Base-by-base conservation (phyloP, 441 rosid species). In the Erodium moschatum region DNA sequence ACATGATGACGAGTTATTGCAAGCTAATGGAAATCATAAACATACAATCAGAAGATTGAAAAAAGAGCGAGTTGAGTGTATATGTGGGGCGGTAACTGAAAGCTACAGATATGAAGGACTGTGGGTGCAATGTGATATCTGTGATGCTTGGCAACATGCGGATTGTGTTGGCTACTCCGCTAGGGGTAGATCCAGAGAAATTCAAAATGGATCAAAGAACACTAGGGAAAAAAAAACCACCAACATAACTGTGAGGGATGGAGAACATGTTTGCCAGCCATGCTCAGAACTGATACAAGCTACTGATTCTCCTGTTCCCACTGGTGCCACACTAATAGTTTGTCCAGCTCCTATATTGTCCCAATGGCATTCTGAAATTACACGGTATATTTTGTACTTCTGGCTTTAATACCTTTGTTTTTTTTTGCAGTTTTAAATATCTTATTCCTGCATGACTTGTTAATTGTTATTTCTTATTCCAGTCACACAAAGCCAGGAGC, bases 111-210 rank as follows among this genome's bases (percentile, higher is more conserved):
- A 89, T 74, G 81, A 69, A 74, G 98, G 97, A 75, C 71, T 93
- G 27, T 93, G 98, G 98, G 98, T 93, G 64, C 96, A 91, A 75
- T 94, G 98, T 60, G 98, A 94, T 78, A 76, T 81, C 3, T 94
- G 98, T 81, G 96, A 91, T 86, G 98, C 98, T 79, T 94, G 98
- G 98, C 98, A 94, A 74, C 98, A 94, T 85, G 90, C 98, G 0
- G 92, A 91, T 21, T 94, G 97, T 82, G 98, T 91, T 66, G 95
- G 97, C 73, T 93, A 93, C 83, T 87, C 95, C 44, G 83, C 89
- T 46, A 85, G 79, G 73, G 90, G 97, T 38, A 86, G 85, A 81
- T 68, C 78, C 82, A 66, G 67, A 54, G 62, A 52, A 56, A 62
- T 48, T 40, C 54, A 67, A 13, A 64, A 74, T 63, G 74, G 56